Percentiles rank a stretch among this genome's conserved stretches.
These are phyloP conservation scores for Aureobasidium sp. DNA, from an alignment of 2,329 filamentous ascomycete species.

Conservation along the genomic window DNA sequence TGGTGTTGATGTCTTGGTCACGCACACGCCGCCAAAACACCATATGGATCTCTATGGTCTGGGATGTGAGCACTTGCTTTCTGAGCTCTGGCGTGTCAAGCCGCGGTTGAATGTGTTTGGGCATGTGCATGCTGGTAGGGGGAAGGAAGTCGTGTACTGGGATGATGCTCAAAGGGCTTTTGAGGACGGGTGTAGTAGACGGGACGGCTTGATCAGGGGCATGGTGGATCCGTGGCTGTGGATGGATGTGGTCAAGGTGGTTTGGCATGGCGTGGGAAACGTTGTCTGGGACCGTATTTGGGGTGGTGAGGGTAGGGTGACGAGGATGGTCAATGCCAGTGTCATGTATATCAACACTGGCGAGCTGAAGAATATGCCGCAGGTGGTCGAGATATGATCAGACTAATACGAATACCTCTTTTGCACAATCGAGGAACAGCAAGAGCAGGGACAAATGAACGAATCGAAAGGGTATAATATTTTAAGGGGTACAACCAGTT, in stretches of 20 bases:
- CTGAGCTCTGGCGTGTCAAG: constrained; percentile 66
- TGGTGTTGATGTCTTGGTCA: constrained; percentile 71
- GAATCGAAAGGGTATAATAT: constrained; percentile 9
- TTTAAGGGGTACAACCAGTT: not conserved
- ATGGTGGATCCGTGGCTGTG: constrained; percentile 38
- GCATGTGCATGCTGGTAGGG: constrained; percentile 72
- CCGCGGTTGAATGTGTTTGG: constrained; percentile 77
- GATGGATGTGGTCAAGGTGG: constrained; percentile 45
- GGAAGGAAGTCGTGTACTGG: constrained; percentile 64
- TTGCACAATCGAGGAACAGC: not conserved
- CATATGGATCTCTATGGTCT: constrained; percentile 63
- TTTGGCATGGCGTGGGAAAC: constrained; percentile 47
- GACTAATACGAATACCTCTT: not conserved
- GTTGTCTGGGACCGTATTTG: constrained; percentile 56
- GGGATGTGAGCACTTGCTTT: constrained; percentile 48
- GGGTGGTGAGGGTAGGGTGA: constrained; percentile 44
- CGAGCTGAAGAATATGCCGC: constrained; percentile 41
- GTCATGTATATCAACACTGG: constrained; percentile 45
- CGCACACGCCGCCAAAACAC: constrained; percentile 69
- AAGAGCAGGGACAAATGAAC: not conserved
- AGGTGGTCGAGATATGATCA: constrained; percentile 29
- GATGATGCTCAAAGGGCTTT: constrained; percentile 66
- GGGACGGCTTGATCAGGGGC: constrained; percentile 32
- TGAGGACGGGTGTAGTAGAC: constrained; percentile 52
- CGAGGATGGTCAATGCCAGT: constrained; percentile 53